A percentile compares a stretch with the other conserved stretches of the same genome.
Conservation (phyloP, 441 rosid species). For the Brassica balearica region DNA sequence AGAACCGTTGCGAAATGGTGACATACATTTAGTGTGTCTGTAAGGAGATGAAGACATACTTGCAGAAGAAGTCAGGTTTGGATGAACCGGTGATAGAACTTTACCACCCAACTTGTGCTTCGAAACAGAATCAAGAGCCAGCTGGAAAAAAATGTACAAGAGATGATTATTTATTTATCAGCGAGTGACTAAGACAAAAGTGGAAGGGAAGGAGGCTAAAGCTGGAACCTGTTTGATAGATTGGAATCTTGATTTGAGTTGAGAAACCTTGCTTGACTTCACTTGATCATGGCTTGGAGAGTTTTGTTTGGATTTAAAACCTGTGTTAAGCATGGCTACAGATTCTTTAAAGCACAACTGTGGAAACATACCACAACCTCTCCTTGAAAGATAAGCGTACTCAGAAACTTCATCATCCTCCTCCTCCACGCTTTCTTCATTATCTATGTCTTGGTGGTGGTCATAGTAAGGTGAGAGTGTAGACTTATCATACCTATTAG, state of each 20-base stretch:
- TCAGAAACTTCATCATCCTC: conserved; percentile 41
- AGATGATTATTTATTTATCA: neutral
- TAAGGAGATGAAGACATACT: conserved; percentile 59
- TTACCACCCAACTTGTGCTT: conserved; percentile 50
- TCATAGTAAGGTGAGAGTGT: conserved; percentile 45
- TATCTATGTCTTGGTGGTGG: conserved; percentile 49
- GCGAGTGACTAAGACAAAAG: neutral
- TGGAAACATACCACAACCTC: conserved; percentile 82
- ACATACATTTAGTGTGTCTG: conserved; percentile 54
- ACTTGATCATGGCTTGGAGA: conserved; percentile 43
- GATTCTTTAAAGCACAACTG: conserved; percentile 72
- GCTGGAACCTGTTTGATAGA: conserved; percentile 56
- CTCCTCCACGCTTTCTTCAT: conserved; percentile 56
- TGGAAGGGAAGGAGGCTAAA: neutral
- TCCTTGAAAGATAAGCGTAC: conserved; percentile 54
- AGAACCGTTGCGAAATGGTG: conserved; percentile 67
- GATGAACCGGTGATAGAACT: conserved; percentile 51
- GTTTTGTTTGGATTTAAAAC: conserved; percentile 54
- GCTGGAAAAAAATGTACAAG: conserved; percentile 48
- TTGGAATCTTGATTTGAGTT: conserved; percentile 53
- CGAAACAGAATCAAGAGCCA: conserved; percentile 50
- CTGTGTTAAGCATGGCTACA: conserved; percentile 62
- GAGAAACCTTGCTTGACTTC: conserved; percentile 56
- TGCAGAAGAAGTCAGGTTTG: conserved; percentile 29
- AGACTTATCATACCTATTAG: conserved; percentile 38